Evolutionary conservation across 2,329 filamentous ascomycete genomes (phyloP).

Genomic region (Fusarium fujikuroi): DNA sequence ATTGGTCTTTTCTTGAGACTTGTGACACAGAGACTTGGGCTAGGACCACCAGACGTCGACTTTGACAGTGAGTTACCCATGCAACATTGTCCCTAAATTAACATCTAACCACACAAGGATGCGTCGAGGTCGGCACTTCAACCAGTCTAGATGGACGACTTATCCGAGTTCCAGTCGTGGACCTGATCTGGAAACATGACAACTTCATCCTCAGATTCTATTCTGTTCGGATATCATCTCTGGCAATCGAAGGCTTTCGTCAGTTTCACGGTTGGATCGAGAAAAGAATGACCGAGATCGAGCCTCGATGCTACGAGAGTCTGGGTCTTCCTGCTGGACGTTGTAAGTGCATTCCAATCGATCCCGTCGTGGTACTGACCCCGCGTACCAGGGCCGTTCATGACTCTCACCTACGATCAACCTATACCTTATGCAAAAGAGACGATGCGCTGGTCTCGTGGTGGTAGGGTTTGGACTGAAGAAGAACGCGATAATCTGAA

Average conservation of each 20-base stretch:
- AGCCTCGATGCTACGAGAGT: neutral
- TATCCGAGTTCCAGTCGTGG: neutral
- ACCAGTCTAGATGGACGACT: neutral
- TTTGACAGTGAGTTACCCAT: neutral
- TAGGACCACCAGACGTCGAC: neutral
- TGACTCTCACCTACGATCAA: neutral
- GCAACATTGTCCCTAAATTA: fast-evolving
- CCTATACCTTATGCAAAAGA: neutral
- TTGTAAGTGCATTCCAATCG: neutral
- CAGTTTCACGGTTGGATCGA: neutral
- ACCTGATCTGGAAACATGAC: neutral
- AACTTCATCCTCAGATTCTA: neutral
- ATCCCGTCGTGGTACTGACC: fast-evolving
- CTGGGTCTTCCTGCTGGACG: neutral
- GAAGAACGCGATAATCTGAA: neutral
- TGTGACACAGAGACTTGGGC: neutral
- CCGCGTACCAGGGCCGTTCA: neutral
- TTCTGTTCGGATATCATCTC: neutral
- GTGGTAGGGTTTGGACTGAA: neutral
- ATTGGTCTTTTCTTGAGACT: neutral
- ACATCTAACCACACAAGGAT: neutral
- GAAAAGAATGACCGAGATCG: neutral
- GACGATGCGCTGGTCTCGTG: neutral
- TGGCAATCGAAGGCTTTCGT: fast-evolving
- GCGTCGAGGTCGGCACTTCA: neutral